Conservation (phyloP, 1,284 basidiomycete species). For the Ceratobasidium sp. region DNA sequence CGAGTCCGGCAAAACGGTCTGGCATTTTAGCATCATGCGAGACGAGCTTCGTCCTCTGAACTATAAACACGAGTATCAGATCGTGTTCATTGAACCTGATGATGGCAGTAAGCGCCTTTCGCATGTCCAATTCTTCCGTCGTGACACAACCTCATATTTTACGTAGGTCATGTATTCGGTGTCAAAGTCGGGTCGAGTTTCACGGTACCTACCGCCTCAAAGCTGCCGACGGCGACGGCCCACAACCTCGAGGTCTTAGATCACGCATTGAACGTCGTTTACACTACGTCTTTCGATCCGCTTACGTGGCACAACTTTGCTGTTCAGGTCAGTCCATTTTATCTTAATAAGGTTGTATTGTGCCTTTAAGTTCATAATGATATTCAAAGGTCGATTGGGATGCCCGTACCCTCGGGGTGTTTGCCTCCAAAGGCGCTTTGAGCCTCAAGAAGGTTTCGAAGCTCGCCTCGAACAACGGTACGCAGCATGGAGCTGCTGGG, state of each 20-base stretch:
- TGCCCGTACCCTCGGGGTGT: constrained; percentile 56
- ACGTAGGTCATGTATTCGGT: not conserved
- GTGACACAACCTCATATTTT: constrained; percentile 62
- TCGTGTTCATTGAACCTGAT: constrained; percentile 70
- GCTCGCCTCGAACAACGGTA: constrained; percentile 34
- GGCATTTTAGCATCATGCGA: constrained; percentile 46
- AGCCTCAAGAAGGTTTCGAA: constrained; percentile 43
- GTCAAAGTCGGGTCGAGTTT: constrained; percentile 32
- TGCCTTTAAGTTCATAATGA: not conserved
- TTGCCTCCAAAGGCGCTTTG: constrained; percentile 33
- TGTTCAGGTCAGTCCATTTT: constrained; percentile 35
- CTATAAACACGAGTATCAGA: constrained; percentile 64
- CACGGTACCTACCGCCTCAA: constrained; percentile 61
- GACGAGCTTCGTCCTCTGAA: constrained; percentile 55
- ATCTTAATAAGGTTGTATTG: not conserved
- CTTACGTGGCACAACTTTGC: constrained; percentile 48
- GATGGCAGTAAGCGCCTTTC: constrained; percentile 59
- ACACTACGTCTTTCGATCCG: constrained; percentile 44
- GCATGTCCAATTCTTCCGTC: not conserved
- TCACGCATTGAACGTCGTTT: constrained; percentile 61
- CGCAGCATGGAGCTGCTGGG: constrained; percentile 45
- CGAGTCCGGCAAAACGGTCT: constrained; percentile 48
- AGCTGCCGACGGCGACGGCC: constrained; percentile 14
- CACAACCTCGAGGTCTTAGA: constrained; percentile 58
- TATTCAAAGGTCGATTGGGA: constrained; percentile 59